Conservation (phyloP, 2,329 filamentous ascomycete species). For the Nemania abortiva region DNA sequence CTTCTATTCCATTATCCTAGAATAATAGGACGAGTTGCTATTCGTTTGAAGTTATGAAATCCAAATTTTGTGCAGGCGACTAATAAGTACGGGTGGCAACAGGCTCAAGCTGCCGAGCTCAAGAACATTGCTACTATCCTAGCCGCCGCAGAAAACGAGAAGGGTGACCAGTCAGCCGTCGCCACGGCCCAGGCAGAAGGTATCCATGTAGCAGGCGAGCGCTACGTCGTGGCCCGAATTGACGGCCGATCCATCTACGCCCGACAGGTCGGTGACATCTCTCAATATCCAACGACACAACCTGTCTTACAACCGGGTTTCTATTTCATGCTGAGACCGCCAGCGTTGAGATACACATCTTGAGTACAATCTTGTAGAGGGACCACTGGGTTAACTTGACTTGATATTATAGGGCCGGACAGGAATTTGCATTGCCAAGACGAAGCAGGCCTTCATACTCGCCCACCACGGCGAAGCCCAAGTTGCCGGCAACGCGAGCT, state of each 20-base stretch:
- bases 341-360: neutral
- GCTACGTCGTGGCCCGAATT: conserved; percentile 81
- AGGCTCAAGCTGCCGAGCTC: conserved; percentile 71
- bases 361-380: conserved; percentile 1
- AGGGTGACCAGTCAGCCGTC: conserved; percentile 55
- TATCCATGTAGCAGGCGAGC: conserved; percentile 79
- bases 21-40: neutral
- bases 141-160: conserved; percentile 52
- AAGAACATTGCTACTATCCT: conserved; percentile 68
- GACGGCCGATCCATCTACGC: conserved; percentile 86
- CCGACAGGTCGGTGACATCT: conserved; percentile 75
- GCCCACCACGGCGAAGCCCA: conserved; percentile 83
- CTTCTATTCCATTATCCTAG: neutral
- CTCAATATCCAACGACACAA: neutral
- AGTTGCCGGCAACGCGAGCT: conserved; percentile 80
- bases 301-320: neutral
- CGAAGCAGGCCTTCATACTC: conserved; percentile 87
- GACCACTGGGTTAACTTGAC: conserved; percentile 28
- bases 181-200: conserved; percentile 79
- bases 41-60: conserved; percentile 5
- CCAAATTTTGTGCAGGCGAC: conserved; percentile 16
- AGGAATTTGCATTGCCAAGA: conserved; percentile 87
- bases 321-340: neutral
- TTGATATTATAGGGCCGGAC: conserved; percentile 70
- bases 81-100: conserved; percentile 50